Evolutionary conservation across 2,329 filamentous ascomycete genomes (phyloP).

Genomic region (Alternaria sp.): DNA sequence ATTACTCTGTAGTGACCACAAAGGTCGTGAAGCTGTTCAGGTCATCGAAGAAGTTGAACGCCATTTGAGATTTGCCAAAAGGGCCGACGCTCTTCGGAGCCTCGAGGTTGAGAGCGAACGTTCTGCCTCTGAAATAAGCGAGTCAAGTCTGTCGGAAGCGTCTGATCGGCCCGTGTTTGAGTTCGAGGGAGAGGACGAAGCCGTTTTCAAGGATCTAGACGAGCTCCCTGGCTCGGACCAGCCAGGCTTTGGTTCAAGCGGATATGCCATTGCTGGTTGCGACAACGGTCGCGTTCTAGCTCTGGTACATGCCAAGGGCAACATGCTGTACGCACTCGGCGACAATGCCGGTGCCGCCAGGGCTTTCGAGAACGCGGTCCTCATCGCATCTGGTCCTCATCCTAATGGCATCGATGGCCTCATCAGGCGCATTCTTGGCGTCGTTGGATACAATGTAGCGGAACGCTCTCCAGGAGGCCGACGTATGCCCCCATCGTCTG

Average conservation of each 20-base stretch:
- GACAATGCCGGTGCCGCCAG: slow-evolving; percentile 80
- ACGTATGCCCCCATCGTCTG: slow-evolving; percentile 46
- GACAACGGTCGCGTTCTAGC: slow-evolving; percentile 94
- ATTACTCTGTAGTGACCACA: slow-evolving; percentile 79
- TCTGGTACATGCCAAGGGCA: slow-evolving; percentile 97
- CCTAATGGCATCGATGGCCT: slow-evolving; percentile 76
- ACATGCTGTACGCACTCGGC: slow-evolving; percentile 91
- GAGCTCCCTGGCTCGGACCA: slow-evolving; percentile 52
- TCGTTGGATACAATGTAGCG: slow-evolving; percentile 59
- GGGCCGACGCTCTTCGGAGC: slow-evolving; percentile 55
- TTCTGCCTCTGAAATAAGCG: slow-evolving; percentile 64
- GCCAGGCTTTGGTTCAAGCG: slow-evolving; percentile 75
- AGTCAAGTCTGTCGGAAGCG: slow-evolving; percentile 60
- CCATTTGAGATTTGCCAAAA: slow-evolving; percentile 63
- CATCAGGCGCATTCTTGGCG: slow-evolving; percentile 76
- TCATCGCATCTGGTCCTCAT: slow-evolving; percentile 80
- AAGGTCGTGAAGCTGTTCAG: slow-evolving; percentile 82
- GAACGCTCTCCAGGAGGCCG: slow-evolving; percentile 42
- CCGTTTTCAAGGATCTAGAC: slow-evolving; percentile 46
- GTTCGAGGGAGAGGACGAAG: slow-evolving; percentile 53
- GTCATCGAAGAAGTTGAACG: slow-evolving; percentile 86
- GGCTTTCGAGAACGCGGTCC: slow-evolving; percentile 92
- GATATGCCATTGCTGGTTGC: slow-evolving; percentile 80
- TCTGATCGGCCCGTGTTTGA: slow-evolving; percentile 66
- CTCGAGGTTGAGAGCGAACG: slow-evolving; percentile 65